These are phyloP conservation scores for Hura crepitans DNA, from an alignment of 441 rosid species.

Conservation along the genomic window DNA sequence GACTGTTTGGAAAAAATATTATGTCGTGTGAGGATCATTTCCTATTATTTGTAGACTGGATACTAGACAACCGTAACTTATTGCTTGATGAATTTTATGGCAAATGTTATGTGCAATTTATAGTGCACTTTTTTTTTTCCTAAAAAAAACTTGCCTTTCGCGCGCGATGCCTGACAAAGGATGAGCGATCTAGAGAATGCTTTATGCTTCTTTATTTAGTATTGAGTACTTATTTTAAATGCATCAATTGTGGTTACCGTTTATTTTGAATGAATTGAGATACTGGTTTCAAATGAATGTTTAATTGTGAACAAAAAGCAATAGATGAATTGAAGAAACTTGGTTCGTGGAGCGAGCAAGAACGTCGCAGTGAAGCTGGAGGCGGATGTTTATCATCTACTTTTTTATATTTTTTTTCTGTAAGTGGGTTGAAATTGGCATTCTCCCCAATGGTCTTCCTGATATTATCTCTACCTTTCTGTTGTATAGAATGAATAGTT, in stretches of 20 bases:
- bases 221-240: background rate
- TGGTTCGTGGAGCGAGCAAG: too few relatives aligned
- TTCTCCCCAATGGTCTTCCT: too few relatives aligned
- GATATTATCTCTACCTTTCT: too few relatives aligned
- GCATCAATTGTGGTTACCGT: background rate
- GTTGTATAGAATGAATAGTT: too few relatives aligned
- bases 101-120: background rate
- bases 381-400: too few relatives aligned
- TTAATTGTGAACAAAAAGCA: too few relatives aligned
- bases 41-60: slow-evolving; percentile 13
- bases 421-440: too few relatives aligned
- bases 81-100: slow-evolving; percentile 11
- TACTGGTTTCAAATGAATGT: too few relatives aligned
- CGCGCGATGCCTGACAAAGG: background rate
- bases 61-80: background rate
- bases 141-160: background rate
- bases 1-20: slow-evolving; percentile 18
- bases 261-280: too few relatives aligned
- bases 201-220: background rate
- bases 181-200: background rate
- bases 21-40: slow-evolving; percentile 20
- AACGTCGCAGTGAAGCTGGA: too few relatives aligned
- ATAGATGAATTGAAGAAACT: too few relatives aligned
- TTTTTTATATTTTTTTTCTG: too few relatives aligned
- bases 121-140: background rate